These are phyloP conservation scores for Blepharisma japonicum DNA, from an alignment of 73 alveolate species.

Conservation along the genomic window DNA sequence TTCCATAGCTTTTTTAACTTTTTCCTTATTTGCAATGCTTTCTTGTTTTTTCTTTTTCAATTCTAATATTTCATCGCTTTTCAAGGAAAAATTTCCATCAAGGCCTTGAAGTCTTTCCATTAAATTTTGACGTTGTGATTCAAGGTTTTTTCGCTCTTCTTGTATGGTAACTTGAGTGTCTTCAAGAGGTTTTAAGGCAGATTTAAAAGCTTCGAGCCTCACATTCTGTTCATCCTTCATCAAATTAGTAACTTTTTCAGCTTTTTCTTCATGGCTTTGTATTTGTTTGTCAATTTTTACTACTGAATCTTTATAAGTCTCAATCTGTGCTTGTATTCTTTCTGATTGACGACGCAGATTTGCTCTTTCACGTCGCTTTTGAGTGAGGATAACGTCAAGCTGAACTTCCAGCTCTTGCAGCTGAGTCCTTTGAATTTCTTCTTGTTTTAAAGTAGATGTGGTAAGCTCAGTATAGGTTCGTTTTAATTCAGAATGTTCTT, in stretches of 20 bases:
- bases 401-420: slow-evolving; percentile 19
- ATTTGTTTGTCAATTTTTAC: slow-evolving; percentile 4
- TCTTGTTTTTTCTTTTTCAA: neutral
- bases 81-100: neutral
- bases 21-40: neutral
- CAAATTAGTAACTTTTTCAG: neutral
- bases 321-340: neutral
- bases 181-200: slow-evolving; percentile 20
- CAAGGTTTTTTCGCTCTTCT: neutral
- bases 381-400: neutral
- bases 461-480: neutral
- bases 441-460: slow-evolving; percentile 4
- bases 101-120: neutral
- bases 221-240: slow-evolving; percentile 5
- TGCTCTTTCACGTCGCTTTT: neutral
- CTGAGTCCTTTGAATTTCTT: slow-evolving; percentile 10
- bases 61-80: neutral
- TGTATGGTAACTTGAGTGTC: slow-evolving; percentile 1
- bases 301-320: neutral
- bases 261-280: neutral
- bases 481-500: neutral
- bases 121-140: neutral
- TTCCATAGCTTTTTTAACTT: neutral
- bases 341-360: neutral
- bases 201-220: slow-evolving; percentile 9